phyloP scores from a whole-genome alignment of 148 eudicot genomes.

The Silene conica region DNA sequence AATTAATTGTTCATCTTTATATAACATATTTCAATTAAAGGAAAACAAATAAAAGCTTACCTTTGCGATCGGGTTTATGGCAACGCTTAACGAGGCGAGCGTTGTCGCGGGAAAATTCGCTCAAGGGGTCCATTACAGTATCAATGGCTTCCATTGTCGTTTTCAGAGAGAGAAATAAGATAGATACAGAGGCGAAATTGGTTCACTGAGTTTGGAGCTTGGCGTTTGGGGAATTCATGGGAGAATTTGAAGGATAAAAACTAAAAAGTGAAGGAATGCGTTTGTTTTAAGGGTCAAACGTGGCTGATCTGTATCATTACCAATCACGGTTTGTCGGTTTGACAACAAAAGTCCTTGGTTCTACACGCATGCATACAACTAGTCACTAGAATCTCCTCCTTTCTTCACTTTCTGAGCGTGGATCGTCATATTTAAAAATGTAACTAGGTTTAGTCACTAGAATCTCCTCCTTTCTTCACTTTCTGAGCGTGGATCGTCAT shows the following conservation, averaged over 20 bases:
- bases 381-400: too few relatives aligned
- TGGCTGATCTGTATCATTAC: not conserved
- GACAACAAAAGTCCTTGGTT: too few relatives aligned
- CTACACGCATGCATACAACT: too few relatives aligned
- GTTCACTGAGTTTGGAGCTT: not conserved
- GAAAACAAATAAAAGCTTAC: slow-evolving; percentile 17
- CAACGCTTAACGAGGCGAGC: slow-evolving; percentile 60
- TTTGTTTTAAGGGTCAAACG: not conserved
- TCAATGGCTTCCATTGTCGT: slow-evolving; percentile 49
- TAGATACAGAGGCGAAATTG: not conserved
- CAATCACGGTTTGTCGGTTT: not conserved
- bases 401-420: too few relatives aligned
- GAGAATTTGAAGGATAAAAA: too few relatives aligned
- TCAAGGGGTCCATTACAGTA: slow-evolving; percentile 52
- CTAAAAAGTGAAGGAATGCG: too few relatives aligned
- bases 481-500: too few relatives aligned
- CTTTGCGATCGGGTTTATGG: slow-evolving; percentile 65
- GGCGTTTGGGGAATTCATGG: not conserved
- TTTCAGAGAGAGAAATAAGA: too few relatives aligned
- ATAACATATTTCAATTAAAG: too few relatives aligned
- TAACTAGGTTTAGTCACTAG: too few relatives aligned
- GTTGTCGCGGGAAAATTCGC: slow-evolving; percentile 62
- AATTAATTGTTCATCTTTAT: not conserved
- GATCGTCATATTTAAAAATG: too few relatives aligned
- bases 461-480: too few relatives aligned